Base-by-base conservation (phyloP, 352 stramenopile genomes). In the Globisporangium camurandrum region DNA sequence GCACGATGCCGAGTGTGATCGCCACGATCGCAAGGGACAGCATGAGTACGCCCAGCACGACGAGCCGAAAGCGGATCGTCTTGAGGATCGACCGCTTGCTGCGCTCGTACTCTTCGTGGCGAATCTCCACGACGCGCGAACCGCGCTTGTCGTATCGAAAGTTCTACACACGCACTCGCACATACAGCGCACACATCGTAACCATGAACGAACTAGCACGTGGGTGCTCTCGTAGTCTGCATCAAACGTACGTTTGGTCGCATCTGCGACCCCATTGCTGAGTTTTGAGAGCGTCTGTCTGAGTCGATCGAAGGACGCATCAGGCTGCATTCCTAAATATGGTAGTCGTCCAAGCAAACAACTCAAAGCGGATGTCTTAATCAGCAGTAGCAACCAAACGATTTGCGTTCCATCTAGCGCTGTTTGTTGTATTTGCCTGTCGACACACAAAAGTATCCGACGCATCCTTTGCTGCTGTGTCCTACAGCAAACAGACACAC, bases 1-100 rank as follows among this genome's bases (percentile, higher is more conserved):
- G 20, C 68, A 88, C 80, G 23, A 60, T 59, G 40, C 75, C 77
- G 27, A 91, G 63, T 2, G 66, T 57, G 30, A 86, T 60, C 9
- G 73, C 48, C 6, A 72, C 52, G 17, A 84, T 9, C 30, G 72
- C 62, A 2, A 84, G 49, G 19, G 83, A 47, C 1, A 66, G 57
- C 48, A 81, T 77, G 49, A 88, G 54, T 34, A 82, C 61, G 34
- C 69, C 71, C 5, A 87, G 57, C 31, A 80, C 67, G 33, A 86
- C 41, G 23, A 86, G 51, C 17, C 80, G 76, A 30, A 75, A 71
- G 19, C 75, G 75, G 48, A 91, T 88, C 46, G 78, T 88, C 48
- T 78, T 77, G 23, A 91, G 66, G 20, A 88, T 84, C 9, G 66
- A 75, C 12, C 64, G 67, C 55, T 91, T 91, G 57, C 67, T 86